phyloP scores from a whole-genome alignment of 805 yeast species.

The Saccharomycodes ludwigii region DNA sequence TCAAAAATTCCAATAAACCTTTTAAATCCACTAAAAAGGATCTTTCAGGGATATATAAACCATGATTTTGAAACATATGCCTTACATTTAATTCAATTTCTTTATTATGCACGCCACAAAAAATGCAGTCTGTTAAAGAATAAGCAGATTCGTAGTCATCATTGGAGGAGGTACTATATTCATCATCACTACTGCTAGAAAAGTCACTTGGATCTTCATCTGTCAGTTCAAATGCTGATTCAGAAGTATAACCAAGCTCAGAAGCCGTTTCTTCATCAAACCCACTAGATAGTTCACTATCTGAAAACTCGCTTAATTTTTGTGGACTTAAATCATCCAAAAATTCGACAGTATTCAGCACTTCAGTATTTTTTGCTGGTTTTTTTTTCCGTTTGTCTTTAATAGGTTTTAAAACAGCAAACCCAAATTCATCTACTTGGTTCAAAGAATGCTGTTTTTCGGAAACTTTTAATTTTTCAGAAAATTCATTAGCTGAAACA shows the following conservation, averaged over 20 bases:
- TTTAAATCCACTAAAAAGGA: constrained; percentile 51
- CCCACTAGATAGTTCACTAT: background rate
- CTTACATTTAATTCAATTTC: constrained; percentile 47
- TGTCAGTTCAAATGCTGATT: background rate
- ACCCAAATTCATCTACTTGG: constrained; percentile 29
- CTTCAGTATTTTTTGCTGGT: constrained; percentile 7
- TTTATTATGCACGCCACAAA: constrained; percentile 40
- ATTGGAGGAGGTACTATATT: constrained; percentile 12
- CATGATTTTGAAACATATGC: constrained; percentile 74
- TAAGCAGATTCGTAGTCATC: constrained; percentile 22
- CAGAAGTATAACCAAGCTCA: constrained; percentile 5
- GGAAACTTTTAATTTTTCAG: constrained; percentile 27
- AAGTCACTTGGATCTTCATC: background rate
- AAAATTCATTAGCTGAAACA: constrained; percentile 41
- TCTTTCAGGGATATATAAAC: constrained; percentile 79
- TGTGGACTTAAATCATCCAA: no score
- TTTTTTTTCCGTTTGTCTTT: constrained; percentile 15
- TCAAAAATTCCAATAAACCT: constrained; percentile 66
- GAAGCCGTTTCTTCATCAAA: constrained; percentile 6
- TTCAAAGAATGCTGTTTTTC: constrained; percentile 18
- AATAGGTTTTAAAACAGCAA: constrained; percentile 22
- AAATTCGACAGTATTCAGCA: constrained; percentile 3
- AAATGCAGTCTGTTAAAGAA: constrained; percentile 40
- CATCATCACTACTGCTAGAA: constrained; percentile 13
- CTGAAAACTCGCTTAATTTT: no score